Percentiles rank a stretch among this genome's conserved stretches.
Evolutionary conservation across 2,329 filamentous ascomycete species (phyloP).

Genomic region (Calcarisporium arbuscula): DNA sequence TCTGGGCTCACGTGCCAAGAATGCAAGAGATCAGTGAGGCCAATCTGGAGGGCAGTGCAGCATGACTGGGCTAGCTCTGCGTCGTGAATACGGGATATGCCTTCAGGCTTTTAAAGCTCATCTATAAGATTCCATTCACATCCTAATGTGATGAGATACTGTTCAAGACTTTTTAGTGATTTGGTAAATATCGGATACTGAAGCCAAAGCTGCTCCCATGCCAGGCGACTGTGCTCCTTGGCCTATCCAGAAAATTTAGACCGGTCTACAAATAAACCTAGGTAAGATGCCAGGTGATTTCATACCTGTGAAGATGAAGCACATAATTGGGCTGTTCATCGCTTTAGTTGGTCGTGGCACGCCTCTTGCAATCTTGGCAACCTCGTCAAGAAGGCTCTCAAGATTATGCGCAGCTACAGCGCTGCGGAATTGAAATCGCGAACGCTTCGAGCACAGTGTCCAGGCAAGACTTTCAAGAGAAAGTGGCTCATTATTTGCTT

Average conservation of each 20-base stretch:
- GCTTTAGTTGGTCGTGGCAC: too few relatives aligned
- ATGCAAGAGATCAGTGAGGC: constrained; percentile 29
- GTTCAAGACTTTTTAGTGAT: constrained; percentile 2
- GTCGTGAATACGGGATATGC: constrained; percentile 7
- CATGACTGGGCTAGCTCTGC: constrained; percentile 7
- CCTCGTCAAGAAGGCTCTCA: too few relatives aligned
- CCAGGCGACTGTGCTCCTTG: constrained; percentile 8
- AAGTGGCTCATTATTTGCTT: too few relatives aligned
- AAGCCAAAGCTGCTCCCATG: constrained; percentile 7
- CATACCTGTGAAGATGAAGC: constrained; percentile 10
- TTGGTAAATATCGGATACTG: constrained; percentile 6
- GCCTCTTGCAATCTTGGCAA: too few relatives aligned
- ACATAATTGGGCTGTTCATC: too few relatives aligned
- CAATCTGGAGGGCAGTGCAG: constrained; percentile 37
- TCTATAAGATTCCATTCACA: constrained; percentile 7
- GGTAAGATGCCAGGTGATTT: background rate
- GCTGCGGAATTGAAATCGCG: too few relatives aligned
- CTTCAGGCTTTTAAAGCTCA: constrained; percentile 4
- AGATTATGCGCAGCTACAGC: too few relatives aligned
- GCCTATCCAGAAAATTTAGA: constrained; percentile 2
- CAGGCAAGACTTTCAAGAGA: too few relatives aligned
- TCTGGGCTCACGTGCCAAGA: constrained; percentile 21
- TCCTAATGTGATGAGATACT: constrained; percentile 5
- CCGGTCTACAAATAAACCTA: background rate
- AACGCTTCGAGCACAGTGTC: too few relatives aligned